Conservation (phyloP, 164 flowering plant genomes). For the Cinnamomum micranthum region DNA sequence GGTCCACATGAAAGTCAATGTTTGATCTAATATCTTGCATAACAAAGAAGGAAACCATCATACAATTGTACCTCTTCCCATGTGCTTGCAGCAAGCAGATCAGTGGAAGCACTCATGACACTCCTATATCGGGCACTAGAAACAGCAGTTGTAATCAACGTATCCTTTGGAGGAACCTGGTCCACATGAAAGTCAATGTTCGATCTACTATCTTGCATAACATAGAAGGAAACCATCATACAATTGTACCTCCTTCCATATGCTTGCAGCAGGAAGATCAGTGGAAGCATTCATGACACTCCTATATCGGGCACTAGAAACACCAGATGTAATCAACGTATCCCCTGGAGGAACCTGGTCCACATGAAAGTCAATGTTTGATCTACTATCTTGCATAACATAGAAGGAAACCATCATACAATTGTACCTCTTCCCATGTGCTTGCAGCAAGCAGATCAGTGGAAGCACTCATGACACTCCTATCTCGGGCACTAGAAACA, state of each 20-base stretch:
- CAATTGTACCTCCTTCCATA: conserved; percentile 67
- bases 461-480: conserved; percentile 21
- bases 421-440: conserved; percentile 71
- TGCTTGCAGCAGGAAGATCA: conserved; percentile 79
- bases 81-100: conserved; percentile 73
- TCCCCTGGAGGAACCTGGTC: too few species aligned
- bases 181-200: not conserved
- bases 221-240: not conserved
- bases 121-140: conserved; percentile 25
- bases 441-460: conserved; percentile 76
- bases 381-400: too few species aligned
- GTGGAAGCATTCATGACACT: conserved; percentile 20
- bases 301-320: conserved; percentile 22
- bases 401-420: not conserved
- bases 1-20: conserved; percentile 2
- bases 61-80: conserved; percentile 64
- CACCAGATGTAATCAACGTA: too few species aligned
- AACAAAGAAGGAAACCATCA: not conserved
- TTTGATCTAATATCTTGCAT: not conserved
- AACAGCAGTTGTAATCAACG: conserved; percentile 39
- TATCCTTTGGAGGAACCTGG: conserved; percentile 48
- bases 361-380: too few species aligned
- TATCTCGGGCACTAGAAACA: conserved; percentile 21
- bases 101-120: conserved; percentile 25
- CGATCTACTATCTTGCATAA: not conserved